phyloP scores from a whole-genome alignment of 2,329 filamentous ascomycete species.

The Colletotrichum truncatum region DNA sequence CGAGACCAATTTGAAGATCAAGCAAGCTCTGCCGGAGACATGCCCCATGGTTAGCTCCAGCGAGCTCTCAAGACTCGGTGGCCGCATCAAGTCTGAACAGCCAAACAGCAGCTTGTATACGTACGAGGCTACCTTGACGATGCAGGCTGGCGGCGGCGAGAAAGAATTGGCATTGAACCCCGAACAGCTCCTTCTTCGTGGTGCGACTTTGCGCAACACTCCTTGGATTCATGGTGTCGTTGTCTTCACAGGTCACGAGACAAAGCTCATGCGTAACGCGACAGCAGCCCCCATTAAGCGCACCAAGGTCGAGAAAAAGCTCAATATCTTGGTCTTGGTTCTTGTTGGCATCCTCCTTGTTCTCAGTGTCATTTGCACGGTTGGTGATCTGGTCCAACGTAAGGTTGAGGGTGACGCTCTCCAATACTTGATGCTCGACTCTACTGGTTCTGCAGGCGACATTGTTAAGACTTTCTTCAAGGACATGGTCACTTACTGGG shows the following conservation, averaged over 20 bases:
- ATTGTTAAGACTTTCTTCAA: slow-evolving; percentile 86
- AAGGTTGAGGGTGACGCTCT: slow-evolving; percentile 70
- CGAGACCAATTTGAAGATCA: slow-evolving; percentile 98
- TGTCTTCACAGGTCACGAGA: slow-evolving; percentile 97
- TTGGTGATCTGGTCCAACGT: slow-evolving; percentile 87
- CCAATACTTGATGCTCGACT: slow-evolving; percentile 75
- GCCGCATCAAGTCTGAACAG: slow-evolving; percentile 91
- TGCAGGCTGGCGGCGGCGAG: slow-evolving; percentile 89
- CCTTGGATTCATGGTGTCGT: slow-evolving; percentile 97
- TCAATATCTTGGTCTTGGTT: slow-evolving; percentile 93
- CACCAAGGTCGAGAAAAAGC: slow-evolving; percentile 92
- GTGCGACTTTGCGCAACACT: slow-evolving; percentile 93
- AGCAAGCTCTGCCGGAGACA: slow-evolving; percentile 95
- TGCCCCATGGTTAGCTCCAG: slow-evolving; percentile 84
- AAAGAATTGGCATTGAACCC: slow-evolving; percentile 91
- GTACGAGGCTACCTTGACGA: slow-evolving; percentile 94
- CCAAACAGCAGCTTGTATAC: slow-evolving; percentile 99
- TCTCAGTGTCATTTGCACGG: slow-evolving; percentile 88
- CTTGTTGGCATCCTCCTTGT: slow-evolving; percentile 84
- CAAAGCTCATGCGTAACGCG: slow-evolving; percentile 98
- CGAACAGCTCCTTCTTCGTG: slow-evolving; percentile 91
- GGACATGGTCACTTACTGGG: slow-evolving; percentile 98
- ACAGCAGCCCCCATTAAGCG: slow-evolving; percentile 98
- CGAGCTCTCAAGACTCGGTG: slow-evolving; percentile 86
- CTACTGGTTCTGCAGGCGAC: slow-evolving; percentile 60